Evolutionary conservation across 495 filamentous ascomycete species (phyloP), one percentile per base, ranked within the genome.

Genomic region (Niebla homalea): DNA sequence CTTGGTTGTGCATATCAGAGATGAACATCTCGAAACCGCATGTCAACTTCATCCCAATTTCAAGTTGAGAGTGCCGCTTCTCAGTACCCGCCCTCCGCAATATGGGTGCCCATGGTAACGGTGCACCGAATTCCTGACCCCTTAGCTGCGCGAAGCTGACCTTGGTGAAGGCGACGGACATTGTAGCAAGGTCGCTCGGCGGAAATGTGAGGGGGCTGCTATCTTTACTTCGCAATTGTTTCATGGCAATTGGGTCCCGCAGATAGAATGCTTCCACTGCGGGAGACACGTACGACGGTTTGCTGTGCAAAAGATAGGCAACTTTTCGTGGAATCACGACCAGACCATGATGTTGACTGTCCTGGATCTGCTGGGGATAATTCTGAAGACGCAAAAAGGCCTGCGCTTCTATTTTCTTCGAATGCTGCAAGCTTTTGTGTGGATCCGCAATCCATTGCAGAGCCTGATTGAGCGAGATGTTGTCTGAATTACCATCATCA

Each of bases 211-310:
- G 66, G n/a, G 48, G 66, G 15, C 59, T 60, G 10, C 62, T 25
- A 16, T 70, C 66, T 25, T 71, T 67, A 2, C 72, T 64, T 51
- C 80, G 67, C 1, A 97, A 69, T 1, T 82, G 77, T 19, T 80
- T 81, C 43, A 95, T 64, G 4, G 81, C 73, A 48, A 86, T 76
- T 1, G 92, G 85, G 60, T 97, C 88, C 38, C 93, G 80, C 43
- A 95, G 72, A 64, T 97, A 97, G 63, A 97, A 97, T 2, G 87
- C 81, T 63, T 98, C 92, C 3, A 85, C 76, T 4, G 88, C 89
- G 1, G 88, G 78, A 2, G 87, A 84, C 45, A 96, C 81, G 49
- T 81, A 78, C 5, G 78, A 70, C 5, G 89, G 83, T 29, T 78
- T 75, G 22, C 73, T 67, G 54, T 88, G 84, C 1, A 97, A 67